Conservation (phyloP, 352 stramenopile species). For the Globisporangium abappressorium region DNA sequence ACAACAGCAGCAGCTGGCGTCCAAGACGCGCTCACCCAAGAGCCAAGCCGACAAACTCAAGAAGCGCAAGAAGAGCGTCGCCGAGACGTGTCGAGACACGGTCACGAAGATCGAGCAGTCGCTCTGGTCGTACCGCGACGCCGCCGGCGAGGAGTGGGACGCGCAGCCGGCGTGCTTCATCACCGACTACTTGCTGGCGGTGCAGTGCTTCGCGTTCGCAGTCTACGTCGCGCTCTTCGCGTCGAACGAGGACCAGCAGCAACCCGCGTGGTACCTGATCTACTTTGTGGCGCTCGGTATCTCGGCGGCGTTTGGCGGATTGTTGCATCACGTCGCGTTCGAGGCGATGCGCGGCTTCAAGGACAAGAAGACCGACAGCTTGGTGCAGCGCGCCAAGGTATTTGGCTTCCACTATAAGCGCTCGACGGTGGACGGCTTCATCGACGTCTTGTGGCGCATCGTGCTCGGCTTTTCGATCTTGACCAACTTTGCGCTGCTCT, state of each 20-base stretch:
- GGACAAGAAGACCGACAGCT: constrained; percentile 66
- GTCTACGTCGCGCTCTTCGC: constrained; percentile 79
- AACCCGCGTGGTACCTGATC: constrained; percentile 76
- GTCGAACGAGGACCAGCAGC: constrained; percentile 35
- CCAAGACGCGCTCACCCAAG: constrained; percentile 12
- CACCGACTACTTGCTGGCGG: constrained; percentile 80
- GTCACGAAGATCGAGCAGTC: constrained; percentile 73
- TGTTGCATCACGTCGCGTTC: constrained; percentile 83
- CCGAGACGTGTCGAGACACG: constrained; percentile 58
- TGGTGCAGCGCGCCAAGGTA: constrained; percentile 61
- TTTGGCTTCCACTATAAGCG: constrained; percentile 74
- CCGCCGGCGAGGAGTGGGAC: constrained; percentile 81
- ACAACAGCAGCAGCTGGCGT: not conserved
- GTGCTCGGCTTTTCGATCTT: constrained; percentile 80
- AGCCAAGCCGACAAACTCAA: constrained; percentile 6
- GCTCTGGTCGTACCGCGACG: constrained; percentile 73
- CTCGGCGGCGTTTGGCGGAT: constrained; percentile 66
- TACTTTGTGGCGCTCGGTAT: constrained; percentile 86
- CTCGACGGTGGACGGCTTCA: constrained; percentile 66
- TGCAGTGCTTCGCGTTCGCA: constrained; percentile 83
- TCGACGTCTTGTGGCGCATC: constrained; percentile 78
- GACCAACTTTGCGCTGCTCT: constrained; percentile 83
- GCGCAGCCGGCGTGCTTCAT: constrained; percentile 86
- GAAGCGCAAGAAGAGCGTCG: constrained; percentile 34
- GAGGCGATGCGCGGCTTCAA: constrained; percentile 68